Evolutionary conservation across 805 yeast genomes (phyloP).

Genomic region (Saturnispora ahearnii): DNA sequence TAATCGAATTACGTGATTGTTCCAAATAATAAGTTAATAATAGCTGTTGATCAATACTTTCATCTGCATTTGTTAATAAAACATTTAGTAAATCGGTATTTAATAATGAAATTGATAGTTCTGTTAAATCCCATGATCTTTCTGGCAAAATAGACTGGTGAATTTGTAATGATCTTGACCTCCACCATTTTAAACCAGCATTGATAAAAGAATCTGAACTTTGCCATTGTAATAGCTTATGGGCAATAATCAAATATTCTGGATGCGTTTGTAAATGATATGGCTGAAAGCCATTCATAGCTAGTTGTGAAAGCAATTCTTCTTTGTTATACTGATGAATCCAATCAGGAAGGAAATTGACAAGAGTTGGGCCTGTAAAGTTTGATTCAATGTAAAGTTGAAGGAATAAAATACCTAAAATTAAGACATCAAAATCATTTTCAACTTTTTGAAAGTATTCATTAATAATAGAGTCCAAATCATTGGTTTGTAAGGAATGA

Average conservation of each 20-base stretch:
- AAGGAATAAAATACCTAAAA: slow-evolving; percentile 47
- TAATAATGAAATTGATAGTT: slow-evolving; percentile 35
- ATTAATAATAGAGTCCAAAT: neutral
- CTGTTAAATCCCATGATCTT: slow-evolving; percentile 36
- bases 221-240: neutral
- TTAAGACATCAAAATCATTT: slow-evolving; percentile 14
- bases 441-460: neutral
- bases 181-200: slow-evolving; percentile 66
- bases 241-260: slow-evolving; percentile 3
- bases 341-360: slow-evolving; percentile 4
- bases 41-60: slow-evolving; percentile 26
- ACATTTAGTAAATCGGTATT: slow-evolving; percentile 27
- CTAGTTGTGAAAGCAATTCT: slow-evolving; percentile 12
- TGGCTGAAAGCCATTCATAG: slow-evolving; percentile 51
- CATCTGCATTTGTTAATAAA: slow-evolving; percentile 26
- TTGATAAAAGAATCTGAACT: slow-evolving; percentile 25
- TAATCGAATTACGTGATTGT: slow-evolving; percentile 52
- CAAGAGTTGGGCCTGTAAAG: slow-evolving; percentile 70
- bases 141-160: slow-evolving; percentile 61
- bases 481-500: neutral
- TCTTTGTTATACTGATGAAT: slow-evolving; percentile 2
- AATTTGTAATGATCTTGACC: slow-evolving; percentile 55
- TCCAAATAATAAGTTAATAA: slow-evolving; percentile 53
- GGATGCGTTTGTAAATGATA: slow-evolving; percentile 38
- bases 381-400: slow-evolving; percentile 69